Percentiles rank a stretch among this genome's conserved stretches.
phyloP scores from a whole-genome alignment of 2,329 filamentous ascomycete species.

The Ceratocystis alfenasii region DNA sequence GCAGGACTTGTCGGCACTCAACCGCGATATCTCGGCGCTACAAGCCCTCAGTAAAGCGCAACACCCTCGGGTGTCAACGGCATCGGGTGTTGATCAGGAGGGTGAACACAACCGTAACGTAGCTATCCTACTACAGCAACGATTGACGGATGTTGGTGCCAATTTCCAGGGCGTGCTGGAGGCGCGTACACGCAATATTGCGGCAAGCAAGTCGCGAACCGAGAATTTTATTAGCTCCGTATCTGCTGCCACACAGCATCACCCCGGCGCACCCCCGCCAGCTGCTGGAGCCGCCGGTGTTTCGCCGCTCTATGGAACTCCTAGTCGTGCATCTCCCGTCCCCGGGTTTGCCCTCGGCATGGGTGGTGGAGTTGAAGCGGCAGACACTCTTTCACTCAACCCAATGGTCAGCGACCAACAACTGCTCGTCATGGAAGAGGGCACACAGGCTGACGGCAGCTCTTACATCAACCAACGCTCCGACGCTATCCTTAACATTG shows the following conservation, averaged over 20 bases:
- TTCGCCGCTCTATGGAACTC: slow-evolving; percentile 76
- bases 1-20: slow-evolving; percentile 74
- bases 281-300: slow-evolving; percentile 40
- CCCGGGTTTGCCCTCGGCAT: slow-evolving; percentile 60
- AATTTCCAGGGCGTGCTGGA: slow-evolving; percentile 98
- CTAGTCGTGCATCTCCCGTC: slow-evolving; percentile 52
- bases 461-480: slow-evolving; percentile 81
- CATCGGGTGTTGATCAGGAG: slow-evolving; percentile 54
- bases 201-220: slow-evolving; percentile 79
- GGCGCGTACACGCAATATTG: slow-evolving; percentile 93
- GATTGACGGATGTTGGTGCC: slow-evolving; percentile 79
- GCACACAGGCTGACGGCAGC: slow-evolving; percentile 63
- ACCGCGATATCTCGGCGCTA: slow-evolving; percentile 77
- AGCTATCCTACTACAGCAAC: slow-evolving; percentile 79
- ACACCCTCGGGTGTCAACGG: slow-evolving; percentile 46
- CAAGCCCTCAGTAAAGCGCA: slow-evolving; percentile 59
- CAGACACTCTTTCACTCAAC: slow-evolving; percentile 72
- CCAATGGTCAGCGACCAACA: slow-evolving; percentile 68
- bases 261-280: slow-evolving; percentile 32
- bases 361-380: slow-evolving; percentile 64
- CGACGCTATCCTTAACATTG: slow-evolving; percentile 92
- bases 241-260: slow-evolving; percentile 58
- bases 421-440: slow-evolving; percentile 85
- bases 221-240: slow-evolving; percentile 95
- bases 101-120: slow-evolving; percentile 98